phyloP scores from a whole-genome alignment of 495 filamentous ascomycete species.

The Aspergillus affinis region DNA sequence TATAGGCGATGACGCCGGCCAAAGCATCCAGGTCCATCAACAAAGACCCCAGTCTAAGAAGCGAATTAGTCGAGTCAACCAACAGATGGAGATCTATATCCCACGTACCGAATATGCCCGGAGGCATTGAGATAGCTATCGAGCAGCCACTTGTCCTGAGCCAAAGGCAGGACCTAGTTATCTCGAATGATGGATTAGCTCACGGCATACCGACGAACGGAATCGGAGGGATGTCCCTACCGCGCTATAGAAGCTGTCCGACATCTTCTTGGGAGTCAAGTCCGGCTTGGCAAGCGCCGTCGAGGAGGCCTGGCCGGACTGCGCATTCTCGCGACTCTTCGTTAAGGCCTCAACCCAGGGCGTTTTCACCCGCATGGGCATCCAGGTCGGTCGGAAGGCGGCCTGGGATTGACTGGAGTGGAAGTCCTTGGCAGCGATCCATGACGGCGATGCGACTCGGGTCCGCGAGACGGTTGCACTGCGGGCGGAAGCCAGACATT shows the following conservation, averaged over 20 bases:
- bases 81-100: not conserved
- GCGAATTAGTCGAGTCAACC: conserved; percentile 5
- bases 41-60: conserved; percentile 59
- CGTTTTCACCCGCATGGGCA: conserved; percentile 59
- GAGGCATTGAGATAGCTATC: conserved; percentile 68
- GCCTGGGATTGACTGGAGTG: conserved; percentile 30
- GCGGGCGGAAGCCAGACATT: conserved; percentile 10
- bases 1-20: conserved; percentile 77
- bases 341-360: conserved; percentile 70
- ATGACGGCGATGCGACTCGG: conserved; percentile 1
- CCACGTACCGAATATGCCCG: conserved; percentile 57
- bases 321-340: conserved; percentile 46
- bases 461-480: conserved; percentile 5
- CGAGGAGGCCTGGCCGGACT: conserved; percentile 26
- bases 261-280: conserved; percentile 62
- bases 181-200: conserved; percentile 15
- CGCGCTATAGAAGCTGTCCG: conserved; percentile 61
- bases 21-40: conserved; percentile 84
- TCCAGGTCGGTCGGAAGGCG: conserved; percentile 37
- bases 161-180: conserved; percentile 59
- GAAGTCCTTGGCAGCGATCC: conserved; percentile 22
- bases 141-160: conserved; percentile 68
- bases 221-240: conserved; percentile 36
- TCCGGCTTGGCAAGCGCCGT: conserved; percentile 43
- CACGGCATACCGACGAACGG: not conserved